phyloP scores from a whole-genome alignment of 495 filamentous ascomycete genomes.

The Mycothermus thermophilus region DNA sequence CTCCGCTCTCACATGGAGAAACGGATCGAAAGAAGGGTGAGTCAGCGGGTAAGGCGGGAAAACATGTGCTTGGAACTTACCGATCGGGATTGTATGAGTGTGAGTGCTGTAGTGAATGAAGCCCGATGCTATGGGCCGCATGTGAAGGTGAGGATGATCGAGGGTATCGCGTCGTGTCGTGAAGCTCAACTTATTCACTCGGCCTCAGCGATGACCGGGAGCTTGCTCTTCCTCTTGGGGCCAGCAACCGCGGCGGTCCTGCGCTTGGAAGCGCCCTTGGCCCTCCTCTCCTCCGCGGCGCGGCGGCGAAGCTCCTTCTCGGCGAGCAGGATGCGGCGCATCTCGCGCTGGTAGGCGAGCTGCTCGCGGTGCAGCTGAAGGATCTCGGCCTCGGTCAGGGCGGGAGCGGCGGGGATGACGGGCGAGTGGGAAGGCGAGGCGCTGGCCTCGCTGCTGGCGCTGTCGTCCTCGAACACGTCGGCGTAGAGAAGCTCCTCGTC shows the following conservation, averaged over 20 bases:
- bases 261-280: slow-evolving; percentile 1
- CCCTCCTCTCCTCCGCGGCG: slow-evolving; percentile 21
- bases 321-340: slow-evolving; percentile 25
- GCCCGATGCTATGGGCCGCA: no score
- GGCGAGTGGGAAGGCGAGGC: slow-evolving; percentile 24
- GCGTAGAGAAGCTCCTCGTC: slow-evolving; percentile 34
- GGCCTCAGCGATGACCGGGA: slow-evolving; percentile 32
- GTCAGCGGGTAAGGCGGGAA: no score
- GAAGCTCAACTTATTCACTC: no score
- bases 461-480: slow-evolving; percentile 31
- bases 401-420: slow-evolving; percentile 6
- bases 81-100: no score
- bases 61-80: no score
- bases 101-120: no score
- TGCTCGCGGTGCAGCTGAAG: slow-evolving; percentile 31
- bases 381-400: slow-evolving; percentile 25
- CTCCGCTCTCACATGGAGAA: no score
- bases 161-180: no score
- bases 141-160: no score
- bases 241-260: slow-evolving; percentile 12
- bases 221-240: slow-evolving; percentile 35
- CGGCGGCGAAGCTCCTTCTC: slow-evolving; percentile 35
- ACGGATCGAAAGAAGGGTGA: no score
- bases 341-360: slow-evolving; percentile 33
- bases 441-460: slow-evolving; percentile 33